Base-by-base conservation (phyloP, 805 yeast genomes). In the Schwanniomyces pseudopolymorphus region DNA sequence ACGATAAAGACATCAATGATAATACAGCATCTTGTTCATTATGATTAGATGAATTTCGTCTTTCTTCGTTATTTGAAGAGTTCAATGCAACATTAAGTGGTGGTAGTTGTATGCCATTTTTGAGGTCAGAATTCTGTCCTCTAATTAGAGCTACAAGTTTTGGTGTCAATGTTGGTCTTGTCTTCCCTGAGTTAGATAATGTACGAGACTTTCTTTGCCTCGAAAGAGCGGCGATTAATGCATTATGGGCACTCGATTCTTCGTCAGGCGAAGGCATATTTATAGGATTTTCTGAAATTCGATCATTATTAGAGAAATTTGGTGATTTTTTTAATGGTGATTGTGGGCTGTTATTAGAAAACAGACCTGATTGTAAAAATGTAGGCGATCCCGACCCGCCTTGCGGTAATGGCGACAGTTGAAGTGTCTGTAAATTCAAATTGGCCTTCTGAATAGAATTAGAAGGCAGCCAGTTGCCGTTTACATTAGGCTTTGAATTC, bases 11-110 rank as follows among this genome's bases (percentile, higher is more conserved):
- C 74, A 80, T 80, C 43, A 80, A 65, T 19, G 83, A 78, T 56
- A 74, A 64, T 9, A 80, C 75, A 5, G 84, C 84, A 41, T 79
- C 84, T 54, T 79, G 79, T 50, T 80, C 84, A 40, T 64, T 59
- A 50, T 63, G 60, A 14, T 24, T 25, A 19, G 41, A 20, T 13
- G 37, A 17, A 22, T 39, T 39, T 26, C 14, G 33, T n/a, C 42
- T 24, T 38, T 38, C 33, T 14, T 27, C 24, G 13, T 47, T 41
- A 27, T 33, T 10, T 17, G 39, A 9, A 25, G 43, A n/a, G 33
- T 39, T 42, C 9, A 61, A 46, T 2, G 66, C 63, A 5, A 65
- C 53, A 40, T 63, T 66, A 14, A 66, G 49, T 8, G 71, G 67
- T 5, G 71, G 72, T 14, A 65, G 50, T 43, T 56, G 55, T 17